These are phyloP conservation scores for Cyberlindnera samutprakarnensis DNA, from an alignment of 805 yeast species.

Conservation along the genomic window DNA sequence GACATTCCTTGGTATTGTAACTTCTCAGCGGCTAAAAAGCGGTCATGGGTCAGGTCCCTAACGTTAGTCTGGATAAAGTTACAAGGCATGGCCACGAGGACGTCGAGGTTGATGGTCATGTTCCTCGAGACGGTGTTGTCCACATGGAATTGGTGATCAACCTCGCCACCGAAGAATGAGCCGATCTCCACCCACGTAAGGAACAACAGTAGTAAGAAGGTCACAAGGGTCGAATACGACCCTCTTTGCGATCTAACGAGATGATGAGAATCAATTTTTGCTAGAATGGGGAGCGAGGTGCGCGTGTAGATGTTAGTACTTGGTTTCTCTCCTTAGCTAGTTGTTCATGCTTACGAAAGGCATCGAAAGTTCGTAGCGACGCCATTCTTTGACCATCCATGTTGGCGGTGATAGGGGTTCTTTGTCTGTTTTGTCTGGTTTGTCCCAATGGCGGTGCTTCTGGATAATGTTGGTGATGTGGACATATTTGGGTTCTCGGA, in stretches of 20 bases:
- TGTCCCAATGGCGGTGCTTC: too few relatives aligned
- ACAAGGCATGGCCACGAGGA: conserved; percentile 83
- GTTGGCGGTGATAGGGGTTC: too few relatives aligned
- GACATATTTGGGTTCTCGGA: too few relatives aligned
- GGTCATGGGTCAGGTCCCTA: conserved; percentile 69
- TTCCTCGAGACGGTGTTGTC: conserved; percentile 51
- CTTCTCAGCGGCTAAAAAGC: conserved; percentile 69
- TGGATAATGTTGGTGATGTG: too few relatives aligned
- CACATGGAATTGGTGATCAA: conserved; percentile 72
- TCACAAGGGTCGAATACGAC: conserved; percentile 60
- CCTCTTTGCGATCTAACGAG: conserved; percentile 72
- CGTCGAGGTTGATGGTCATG: conserved; percentile 67
- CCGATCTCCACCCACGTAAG: conserved; percentile 83
- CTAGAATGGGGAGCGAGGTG: too few relatives aligned
- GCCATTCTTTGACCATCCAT: background rate
- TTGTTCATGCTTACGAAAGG: conserved; percentile 47
- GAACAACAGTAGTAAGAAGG: conserved; percentile 54
- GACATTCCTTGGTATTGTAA: conserved; percentile 61
- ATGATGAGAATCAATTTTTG: conserved; percentile 64
- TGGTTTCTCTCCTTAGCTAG: too few relatives aligned
- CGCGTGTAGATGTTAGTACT: too few relatives aligned
- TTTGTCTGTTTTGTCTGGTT: too few relatives aligned
- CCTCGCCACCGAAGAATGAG: conserved; percentile 72
- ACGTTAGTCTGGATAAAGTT: conserved; percentile 66
- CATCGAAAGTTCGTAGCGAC: conserved; percentile 52